Base-by-base conservation (phyloP, 2,329 filamentous ascomycete species). In the Diplocarpon rosae region DNA sequence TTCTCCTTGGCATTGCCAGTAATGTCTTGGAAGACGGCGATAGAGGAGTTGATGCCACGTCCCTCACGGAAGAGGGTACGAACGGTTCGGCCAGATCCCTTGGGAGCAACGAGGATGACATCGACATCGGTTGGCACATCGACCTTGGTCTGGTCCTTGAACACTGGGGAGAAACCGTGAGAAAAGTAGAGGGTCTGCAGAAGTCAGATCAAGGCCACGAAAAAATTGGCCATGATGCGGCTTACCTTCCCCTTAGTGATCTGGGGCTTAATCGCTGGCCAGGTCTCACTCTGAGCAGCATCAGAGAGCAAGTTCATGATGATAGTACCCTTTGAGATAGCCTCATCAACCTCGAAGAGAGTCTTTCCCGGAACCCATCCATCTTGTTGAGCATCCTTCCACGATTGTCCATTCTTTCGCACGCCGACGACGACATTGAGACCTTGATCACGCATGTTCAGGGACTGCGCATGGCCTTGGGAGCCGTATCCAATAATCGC, bases 221-320 rank as follows among this genome's bases (percentile, higher is more conserved):
- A 31, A 35, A 38, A 43, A 35, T 12, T 17, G 34, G 17, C 33
- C 20, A 37, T 29, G 28, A 31, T 16, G 28, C 31, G 2, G 57
- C 75, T 56, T 70, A 89, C 86, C 85, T 98, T 98, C 75, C 87
- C 92, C 85, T 96, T 90, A 70, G 84, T 89, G 64, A 98, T 76
- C 73, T 94, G 85, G 65, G 92, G 92, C 84, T 95, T 96, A 72
- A 98, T 92, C 61, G 80, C 75, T 63, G 92, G 89, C 92, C 92
- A 98, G 54, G 92, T 98, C 84, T 96, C 92, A 63, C 80, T 88
- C 80, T 98, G 92, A 60, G 92, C 92, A 62, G 92, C 92, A 67
- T 98, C 92, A 66, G 80, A 86, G 70, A 98, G 87, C 59, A 98
- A 77, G 82, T 98, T 98, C 92, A 98, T 98, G 78, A 98, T 67